Evolutionary conservation across 1,284 basidiomycete genomes (phyloP).

Genomic region (Ustilago nuda): DNA sequence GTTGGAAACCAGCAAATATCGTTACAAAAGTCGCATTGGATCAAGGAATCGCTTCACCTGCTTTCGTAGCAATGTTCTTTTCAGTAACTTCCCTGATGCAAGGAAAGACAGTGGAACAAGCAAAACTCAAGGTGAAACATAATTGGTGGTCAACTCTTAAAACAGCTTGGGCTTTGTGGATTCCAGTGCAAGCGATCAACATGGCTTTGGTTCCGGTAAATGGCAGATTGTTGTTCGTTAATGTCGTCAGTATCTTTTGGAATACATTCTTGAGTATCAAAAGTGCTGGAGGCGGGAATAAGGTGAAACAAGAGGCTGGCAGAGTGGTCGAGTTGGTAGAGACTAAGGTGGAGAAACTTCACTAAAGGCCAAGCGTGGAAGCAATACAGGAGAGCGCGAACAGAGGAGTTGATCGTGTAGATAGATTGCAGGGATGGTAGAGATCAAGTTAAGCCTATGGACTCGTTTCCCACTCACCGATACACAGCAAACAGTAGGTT

Average conservation of each 20-base stretch:
- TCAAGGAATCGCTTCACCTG: constrained; percentile 54
- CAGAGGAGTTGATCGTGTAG: not conserved
- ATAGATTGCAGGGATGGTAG: not conserved
- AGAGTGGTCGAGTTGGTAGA: constrained; percentile 30
- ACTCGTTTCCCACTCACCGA: too few relatives aligned
- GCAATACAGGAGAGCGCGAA: not conserved
- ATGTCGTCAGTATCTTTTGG: constrained; percentile 56
- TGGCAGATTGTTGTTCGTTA: constrained; percentile 58
- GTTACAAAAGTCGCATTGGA: constrained; percentile 57
- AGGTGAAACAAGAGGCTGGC: not conserved
- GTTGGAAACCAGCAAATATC: constrained; percentile 38
- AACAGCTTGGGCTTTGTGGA: constrained; percentile 59
- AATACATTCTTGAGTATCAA: constrained; percentile 62
- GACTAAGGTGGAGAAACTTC: constrained; percentile 37
- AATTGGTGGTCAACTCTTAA: constrained; percentile 59
- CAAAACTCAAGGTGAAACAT: constrained; percentile 46
- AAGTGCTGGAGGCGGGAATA: not conserved
- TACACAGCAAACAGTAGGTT: too few relatives aligned
- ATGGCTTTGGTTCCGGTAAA: constrained; percentile 55
- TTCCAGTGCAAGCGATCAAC: constrained; percentile 59
- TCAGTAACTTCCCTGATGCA: constrained; percentile 50
- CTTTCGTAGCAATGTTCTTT: constrained; percentile 54
- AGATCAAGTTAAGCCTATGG: too few relatives aligned
- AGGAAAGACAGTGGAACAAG: constrained; percentile 32
- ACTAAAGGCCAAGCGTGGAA: constrained; percentile 1